Evolutionary conservation across 2,329 filamentous ascomycete genomes (phyloP).

Genomic region (Ophiocordyceps camponoti-saundersi): DNA sequence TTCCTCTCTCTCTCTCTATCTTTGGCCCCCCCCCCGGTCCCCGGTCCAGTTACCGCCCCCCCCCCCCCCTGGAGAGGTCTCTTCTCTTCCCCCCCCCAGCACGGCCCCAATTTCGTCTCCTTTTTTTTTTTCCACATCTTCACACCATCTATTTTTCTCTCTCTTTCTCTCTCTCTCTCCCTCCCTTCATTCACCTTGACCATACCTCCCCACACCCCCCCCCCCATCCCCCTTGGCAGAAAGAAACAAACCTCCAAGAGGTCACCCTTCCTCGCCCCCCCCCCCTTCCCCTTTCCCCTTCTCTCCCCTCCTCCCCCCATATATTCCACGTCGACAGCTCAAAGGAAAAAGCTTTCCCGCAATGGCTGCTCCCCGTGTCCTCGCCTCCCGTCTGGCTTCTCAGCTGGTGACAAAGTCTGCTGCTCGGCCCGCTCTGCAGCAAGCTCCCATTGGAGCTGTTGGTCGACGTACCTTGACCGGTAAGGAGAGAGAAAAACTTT

Average conservation of each 20-base stretch:
- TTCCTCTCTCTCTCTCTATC: too few relatives aligned
- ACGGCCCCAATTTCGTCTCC: conserved; percentile 12
- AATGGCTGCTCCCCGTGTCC: conserved; percentile 69
- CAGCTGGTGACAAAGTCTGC: conserved; percentile 64
- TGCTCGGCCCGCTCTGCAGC: conserved; percentile 59
- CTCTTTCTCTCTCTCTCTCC: too few relatives aligned
- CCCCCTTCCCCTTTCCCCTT: conserved; percentile 8
- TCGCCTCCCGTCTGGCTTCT: conserved; percentile 61
- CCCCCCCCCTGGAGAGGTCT: conserved; percentile 6
- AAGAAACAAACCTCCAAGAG: too few relatives aligned
- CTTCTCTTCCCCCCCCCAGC: conserved; percentile 17
- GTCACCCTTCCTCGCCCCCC: too few relatives aligned
- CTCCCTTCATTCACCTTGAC: too few relatives aligned
- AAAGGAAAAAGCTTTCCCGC: conserved; percentile 21
- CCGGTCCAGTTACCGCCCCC: neutral
- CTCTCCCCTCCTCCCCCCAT: conserved; percentile 23
- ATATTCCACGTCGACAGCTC: conserved; percentile 3
- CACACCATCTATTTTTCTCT: too few relatives aligned
- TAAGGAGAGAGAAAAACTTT: conserved; percentile 28
- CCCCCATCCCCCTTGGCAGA: too few relatives aligned
- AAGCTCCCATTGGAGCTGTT: conserved; percentile 43
- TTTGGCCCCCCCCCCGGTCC: neutral
- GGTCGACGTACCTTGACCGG: conserved; percentile 64
- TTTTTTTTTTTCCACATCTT: conserved; percentile 1
- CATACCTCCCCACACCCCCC: too few relatives aligned